A percentile compares a stretch with the other conserved stretches of the same genome.
Conservation (phyloP, 176 grass and related monocot species). For the Zizania latifolia region DNA sequence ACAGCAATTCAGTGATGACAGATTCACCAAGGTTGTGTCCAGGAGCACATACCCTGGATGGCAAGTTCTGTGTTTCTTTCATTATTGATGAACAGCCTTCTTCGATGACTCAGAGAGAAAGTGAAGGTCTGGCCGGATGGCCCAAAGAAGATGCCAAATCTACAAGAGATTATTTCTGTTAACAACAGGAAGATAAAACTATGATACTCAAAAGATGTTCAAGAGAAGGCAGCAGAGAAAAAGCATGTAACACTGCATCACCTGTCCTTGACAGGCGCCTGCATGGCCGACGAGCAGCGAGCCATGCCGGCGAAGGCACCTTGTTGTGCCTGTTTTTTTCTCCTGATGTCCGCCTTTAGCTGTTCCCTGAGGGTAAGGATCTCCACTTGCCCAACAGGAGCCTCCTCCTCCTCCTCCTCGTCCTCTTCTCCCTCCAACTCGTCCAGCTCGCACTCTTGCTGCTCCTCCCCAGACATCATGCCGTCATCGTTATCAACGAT, state of each 20-base stretch:
- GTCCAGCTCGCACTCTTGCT: too few species aligned
- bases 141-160: too few species aligned
- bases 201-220: too few species aligned
- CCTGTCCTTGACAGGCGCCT: too few species aligned
- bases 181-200: too few species aligned
- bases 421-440: background rate
- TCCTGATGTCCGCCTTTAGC: constrained; percentile 32
- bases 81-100: too few species aligned
- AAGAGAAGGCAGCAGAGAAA: background rate
- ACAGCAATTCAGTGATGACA: constrained; percentile 16
- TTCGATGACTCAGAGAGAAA: constrained; percentile 44
- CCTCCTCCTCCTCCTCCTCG: background rate
- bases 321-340: background rate
- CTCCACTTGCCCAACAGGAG: constrained; percentile 11
- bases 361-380: constrained; percentile 34
- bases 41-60: too few species aligned
- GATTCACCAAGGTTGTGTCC: too few species aligned
- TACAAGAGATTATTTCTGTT: too few species aligned
- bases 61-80: too few species aligned
- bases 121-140: too few species aligned
- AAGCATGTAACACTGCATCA: background rate
- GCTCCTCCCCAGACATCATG: too few species aligned
- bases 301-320: background rate
- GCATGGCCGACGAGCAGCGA: background rate
- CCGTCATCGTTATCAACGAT: constrained; percentile 7